Evolutionary conservation across 1,284 basidiomycete genomes (phyloP), one percentile per base, ranked within the genome.

Genomic region (Trichosporon sp.): DNA sequence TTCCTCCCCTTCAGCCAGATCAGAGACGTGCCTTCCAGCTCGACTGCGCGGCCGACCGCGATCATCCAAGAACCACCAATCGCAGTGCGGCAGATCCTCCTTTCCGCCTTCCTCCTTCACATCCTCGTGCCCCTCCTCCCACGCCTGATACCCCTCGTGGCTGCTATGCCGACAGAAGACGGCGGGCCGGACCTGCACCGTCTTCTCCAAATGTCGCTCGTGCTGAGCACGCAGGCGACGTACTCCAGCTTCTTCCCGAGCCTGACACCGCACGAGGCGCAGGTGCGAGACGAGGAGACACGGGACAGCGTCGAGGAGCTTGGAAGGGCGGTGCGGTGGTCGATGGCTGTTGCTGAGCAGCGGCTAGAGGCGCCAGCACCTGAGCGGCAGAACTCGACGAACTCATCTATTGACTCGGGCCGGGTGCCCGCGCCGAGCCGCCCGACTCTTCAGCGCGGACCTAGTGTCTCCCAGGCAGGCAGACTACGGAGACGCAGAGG

Each of bases 1-100:
- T 84, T 84, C 64, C 74, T 84, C 19, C 83, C 83, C 0, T 74
- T 80, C 65, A 70, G 75, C 4, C 77, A 78, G 33, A 69, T 79
- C 3, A 69, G 72, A 16, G 78, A 77, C 25, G 59, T 72, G 4
- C 70, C 73, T 5, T 63, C 70, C 1, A 62, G 69, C 9, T 34
- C 62, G 4, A 62, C 62, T 4, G 56, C 59, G 3, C 56, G 57
- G 23, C 54, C 66, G 2, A 54, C 58, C 19, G 49, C 65, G 23
- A 58, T 65, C 11, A 59, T 70, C 16, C 25, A 65, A 11, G 44
- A 58, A 9, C 64, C 70, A 2, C 69, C 76, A 0, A 75, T 80
- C 23, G 71, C 77, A 10, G 74, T 79, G 8, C 71, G 80, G n/a
- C 74, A 78, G 29, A 71, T 79, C 23, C 68, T 81, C 9, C 74